Base-by-base conservation (phyloP, 2,329 filamentous ascomycete genomes). In the Calonectria honghensis region DNA sequence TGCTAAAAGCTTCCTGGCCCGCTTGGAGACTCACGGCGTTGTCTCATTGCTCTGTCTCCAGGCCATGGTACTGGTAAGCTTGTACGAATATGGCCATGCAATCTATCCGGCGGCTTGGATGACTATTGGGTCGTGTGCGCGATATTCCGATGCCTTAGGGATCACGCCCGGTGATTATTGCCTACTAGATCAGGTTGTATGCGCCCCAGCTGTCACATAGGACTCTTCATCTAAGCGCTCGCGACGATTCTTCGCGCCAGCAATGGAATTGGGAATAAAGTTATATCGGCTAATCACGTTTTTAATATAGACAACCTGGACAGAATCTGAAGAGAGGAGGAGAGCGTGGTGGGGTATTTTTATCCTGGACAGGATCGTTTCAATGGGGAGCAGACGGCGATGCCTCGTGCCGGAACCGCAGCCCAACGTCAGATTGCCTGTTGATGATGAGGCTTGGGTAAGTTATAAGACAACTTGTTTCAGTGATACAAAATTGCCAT, bases 31-130 rank as follows among this genome's bases (percentile, higher is more conserved):
- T 51, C 6, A 51, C 1, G 48, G 48, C 24, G 48, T 27, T 27
- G n/a, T 51, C n/a, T 51, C 48, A 51, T 27, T 51, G n/a, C 48
- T 51, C 48, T 51, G 48, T 51, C 48, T 51, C 29, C 48, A 51
- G 48, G 48, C 48, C 11, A 51, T 51, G 48, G 48, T 51, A 9
- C 48, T 51, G 48, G n/a, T 51, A 51, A n/a, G 4, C n/a, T 51
- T 51, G 48, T 51, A 51, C 24, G 48, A 51, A 27, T 51, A 51
- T 27, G 48, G 48, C 10, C 48, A 51, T 27, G 48, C 7, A 29
- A 51, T 51, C 48, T 51, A 51, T 9, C 48, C 48, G 14, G 48
- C 48, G 10, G 48, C 48, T 14, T 51, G 48, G 48, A 51, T 51
- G 48, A 51, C 48, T 14, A 51, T 51, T 14, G 48, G 48, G 9